Base-by-base conservation (phyloP, 2,329 filamentous ascomycete species). In the Amauroascus verrucosus region DNA sequence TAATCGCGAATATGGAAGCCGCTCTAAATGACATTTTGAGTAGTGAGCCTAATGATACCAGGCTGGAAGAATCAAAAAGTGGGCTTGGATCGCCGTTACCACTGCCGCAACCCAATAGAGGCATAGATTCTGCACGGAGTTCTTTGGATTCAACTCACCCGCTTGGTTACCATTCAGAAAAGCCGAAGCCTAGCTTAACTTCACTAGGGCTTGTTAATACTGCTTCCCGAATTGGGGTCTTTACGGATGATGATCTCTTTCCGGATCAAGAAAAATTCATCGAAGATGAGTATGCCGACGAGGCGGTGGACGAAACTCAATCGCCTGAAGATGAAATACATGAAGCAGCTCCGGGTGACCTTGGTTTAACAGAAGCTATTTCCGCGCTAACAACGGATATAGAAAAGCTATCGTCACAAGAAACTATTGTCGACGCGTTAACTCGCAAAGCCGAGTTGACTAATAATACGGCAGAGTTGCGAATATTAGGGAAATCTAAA, bases 391-490 rank as follows among this genome's bases (percentile, higher is more conserved):
- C 85, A 0, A 83, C 84, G 48, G 90, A 97, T 59, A 95, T 98
- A 57, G 89, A 96, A 62, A 87, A 89, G 59, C 77, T 98, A 16
- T 78, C 80, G 8, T 83, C 89, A 2, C 93, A 98, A 69, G 88
- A 96, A 61, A 85, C 86, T 1, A 87, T 98, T 16, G 82, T 98
- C 16, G 88, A 96, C 62, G 94, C 91, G 1, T 72, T 98, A 54
- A 93, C 88, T 2, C 82, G 86, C 54, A 98, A 98, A 70, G 93
- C 94, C 0, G 93, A 98, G 67, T 74, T 98, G 50, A 98, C 93
- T 1, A 98, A 98, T 67, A 98, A 98, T 65, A 89, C 85, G 13
- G 88, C 91, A 1, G 93, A 98, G 67, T 69, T 98, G 50, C 81
- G 93, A 32, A 97, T 98, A 57, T 70, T 98, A 48, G 83, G 85